Evolutionary conservation across 2,329 filamentous ascomycete species (phyloP).

Genomic region (Hypoxylon sp.): DNA sequence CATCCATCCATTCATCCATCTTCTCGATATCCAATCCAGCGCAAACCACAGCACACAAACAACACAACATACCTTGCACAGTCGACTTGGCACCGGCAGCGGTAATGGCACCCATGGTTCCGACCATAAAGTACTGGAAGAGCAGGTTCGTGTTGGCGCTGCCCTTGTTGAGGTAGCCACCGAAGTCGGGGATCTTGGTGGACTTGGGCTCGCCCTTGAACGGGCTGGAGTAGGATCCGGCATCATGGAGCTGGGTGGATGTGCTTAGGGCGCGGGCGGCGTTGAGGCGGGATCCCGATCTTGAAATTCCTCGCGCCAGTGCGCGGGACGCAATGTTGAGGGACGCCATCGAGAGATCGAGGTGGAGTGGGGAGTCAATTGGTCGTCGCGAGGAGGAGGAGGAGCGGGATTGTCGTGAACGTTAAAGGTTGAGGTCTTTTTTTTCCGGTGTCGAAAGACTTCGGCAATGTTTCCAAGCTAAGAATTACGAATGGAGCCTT

Average conservation of each 20-base stretch:
- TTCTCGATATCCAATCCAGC: no score
- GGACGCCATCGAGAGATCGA: no score
- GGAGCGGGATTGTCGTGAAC: neutral
- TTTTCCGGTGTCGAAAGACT: conserved; percentile 47
- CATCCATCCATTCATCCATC: neutral
- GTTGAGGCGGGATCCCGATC: conserved; percentile 50
- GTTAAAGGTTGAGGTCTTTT: conserved; percentile 59
- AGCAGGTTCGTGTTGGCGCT: conserved; percentile 79
- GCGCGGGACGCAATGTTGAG: conserved; percentile 74
- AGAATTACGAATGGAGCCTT: conserved; percentile 25
- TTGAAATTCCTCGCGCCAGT: conserved; percentile 68
- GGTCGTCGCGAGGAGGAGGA: conserved; percentile 40
- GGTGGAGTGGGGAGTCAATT: conserved; percentile 48
- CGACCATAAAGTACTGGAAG: conserved; percentile 98
- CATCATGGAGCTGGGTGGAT: conserved; percentile 57
- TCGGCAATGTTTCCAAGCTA: conserved; percentile 36
- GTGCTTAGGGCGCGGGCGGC: conserved; percentile 65
- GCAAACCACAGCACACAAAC: no score
- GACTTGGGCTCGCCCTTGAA: conserved; percentile 67
- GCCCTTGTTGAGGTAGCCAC: conserved; percentile 80
- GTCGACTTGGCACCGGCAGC: conserved; percentile 97
- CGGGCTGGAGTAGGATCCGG: conserved; percentile 65
- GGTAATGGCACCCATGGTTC: conserved; percentile 88
- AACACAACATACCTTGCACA: conserved; percentile 81
- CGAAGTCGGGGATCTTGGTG: conserved; percentile 86